These are phyloP conservation scores for Carex pumila DNA, from an alignment of 176 grass and related monocot genomes.

Conservation along the genomic window DNA sequence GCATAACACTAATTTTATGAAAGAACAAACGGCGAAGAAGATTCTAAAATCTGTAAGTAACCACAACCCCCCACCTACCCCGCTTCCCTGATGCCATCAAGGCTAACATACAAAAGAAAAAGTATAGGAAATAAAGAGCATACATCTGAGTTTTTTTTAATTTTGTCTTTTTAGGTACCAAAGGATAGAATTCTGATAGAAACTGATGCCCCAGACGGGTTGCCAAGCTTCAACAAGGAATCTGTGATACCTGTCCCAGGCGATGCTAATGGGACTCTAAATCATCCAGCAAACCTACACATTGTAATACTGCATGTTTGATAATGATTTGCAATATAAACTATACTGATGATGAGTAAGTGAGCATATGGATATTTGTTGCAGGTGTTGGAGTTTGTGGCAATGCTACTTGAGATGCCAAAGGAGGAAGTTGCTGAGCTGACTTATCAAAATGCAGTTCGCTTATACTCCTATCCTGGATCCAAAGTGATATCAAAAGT, in stretches of 20 bases:
- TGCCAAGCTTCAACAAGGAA: conserved; percentile 45
- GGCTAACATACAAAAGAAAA: neutral
- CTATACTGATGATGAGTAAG: neutral
- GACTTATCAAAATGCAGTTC: conserved; percentile 69
- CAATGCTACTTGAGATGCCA: conserved; percentile 67
- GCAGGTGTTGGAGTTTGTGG: conserved; percentile 65
- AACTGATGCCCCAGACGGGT: conserved; percentile 67
- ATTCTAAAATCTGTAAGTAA: conserved; percentile 68
- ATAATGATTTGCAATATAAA: conserved; percentile 9
- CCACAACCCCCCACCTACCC: too few species aligned
- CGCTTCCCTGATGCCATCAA: neutral
- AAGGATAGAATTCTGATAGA: conserved; percentile 81
- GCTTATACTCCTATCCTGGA: conserved; percentile 73
- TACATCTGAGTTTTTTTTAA: neutral
- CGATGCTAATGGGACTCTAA: conserved; percentile 20
- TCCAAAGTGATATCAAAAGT: conserved; percentile 46
- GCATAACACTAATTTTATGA: conserved; percentile 44
- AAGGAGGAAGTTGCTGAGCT: conserved; percentile 55
- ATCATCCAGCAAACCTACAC: conserved; percentile 77
- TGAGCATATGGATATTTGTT: neutral
- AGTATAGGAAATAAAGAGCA: neutral
- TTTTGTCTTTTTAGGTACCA: conserved; percentile 48
- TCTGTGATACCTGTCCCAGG: conserved; percentile 35
- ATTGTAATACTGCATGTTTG: conserved; percentile 37
- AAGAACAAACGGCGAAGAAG: conserved; percentile 55